Conservation (phyloP, 257 asterid species). For the Datura wrightii region DNA sequence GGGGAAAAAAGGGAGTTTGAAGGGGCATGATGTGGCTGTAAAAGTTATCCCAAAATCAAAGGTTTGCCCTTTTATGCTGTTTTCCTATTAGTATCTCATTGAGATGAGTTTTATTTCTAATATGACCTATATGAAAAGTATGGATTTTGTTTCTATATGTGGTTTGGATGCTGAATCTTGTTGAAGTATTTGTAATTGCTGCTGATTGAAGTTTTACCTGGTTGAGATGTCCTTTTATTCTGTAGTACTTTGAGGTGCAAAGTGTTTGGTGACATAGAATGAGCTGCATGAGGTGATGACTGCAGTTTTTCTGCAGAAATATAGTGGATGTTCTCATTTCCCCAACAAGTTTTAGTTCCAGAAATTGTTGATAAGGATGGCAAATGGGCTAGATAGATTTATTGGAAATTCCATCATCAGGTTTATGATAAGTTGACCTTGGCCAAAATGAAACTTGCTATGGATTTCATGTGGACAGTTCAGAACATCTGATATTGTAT, state of each 20-base stretch:
- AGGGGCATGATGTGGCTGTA: slow-evolving; percentile 91
- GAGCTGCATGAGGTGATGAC: not conserved
- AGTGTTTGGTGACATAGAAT: not conserved
- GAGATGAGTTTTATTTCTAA: not conserved
- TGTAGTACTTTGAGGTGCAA: not conserved
- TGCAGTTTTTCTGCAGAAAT: not conserved
- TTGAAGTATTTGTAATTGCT: not conserved
- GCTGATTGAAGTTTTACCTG: not conserved
- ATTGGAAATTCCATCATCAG: not conserved
- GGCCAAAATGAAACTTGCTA: slow-evolving; percentile 30
- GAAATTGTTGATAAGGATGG: slow-evolving; percentile 17
- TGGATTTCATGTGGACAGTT: slow-evolving; percentile 29
- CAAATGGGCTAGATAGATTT: not conserved
- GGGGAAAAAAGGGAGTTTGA: slow-evolving; percentile 84
- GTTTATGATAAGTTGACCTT: slow-evolving; percentile 28
- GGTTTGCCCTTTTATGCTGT: slow-evolving; percentile 46
- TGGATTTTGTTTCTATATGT: not conserved
- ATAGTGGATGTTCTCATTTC: not conserved
- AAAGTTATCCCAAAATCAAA: slow-evolving; percentile 87
- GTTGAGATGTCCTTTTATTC: not conserved
- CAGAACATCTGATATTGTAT: not conserved
- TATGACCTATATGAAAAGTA: not conserved
- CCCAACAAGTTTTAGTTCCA: not conserved
- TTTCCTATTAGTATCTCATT: not conserved
- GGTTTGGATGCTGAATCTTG: slow-evolving; percentile 1